Evolutionary conservation across 306 rosid species (phyloP).

Genomic region (Lupinus albus): DNA sequence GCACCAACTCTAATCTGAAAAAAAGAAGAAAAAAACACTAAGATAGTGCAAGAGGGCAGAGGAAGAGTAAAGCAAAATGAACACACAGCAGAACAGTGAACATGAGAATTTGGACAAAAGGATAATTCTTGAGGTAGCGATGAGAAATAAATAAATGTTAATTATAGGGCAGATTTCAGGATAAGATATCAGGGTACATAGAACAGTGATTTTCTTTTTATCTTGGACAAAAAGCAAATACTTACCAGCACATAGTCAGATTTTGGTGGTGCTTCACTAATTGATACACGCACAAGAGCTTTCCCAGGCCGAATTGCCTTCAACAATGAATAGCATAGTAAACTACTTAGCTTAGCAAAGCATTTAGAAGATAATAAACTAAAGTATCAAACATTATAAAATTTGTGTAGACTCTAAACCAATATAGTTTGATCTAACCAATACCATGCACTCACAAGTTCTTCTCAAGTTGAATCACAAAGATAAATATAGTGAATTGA

Average conservation of each 20-base stretch:
- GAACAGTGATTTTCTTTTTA: conserved; percentile 11
- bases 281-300: conserved; percentile 78
- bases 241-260: conserved; percentile 84
- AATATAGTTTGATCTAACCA: conserved; percentile 10
- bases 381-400: conserved; percentile 24
- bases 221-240: conserved; percentile 32
- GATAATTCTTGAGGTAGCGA: conserved; percentile 19
- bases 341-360: conserved; percentile 36
- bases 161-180: conserved; percentile 17
- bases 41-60: conserved; percentile 19
- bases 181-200: conserved; percentile 22
- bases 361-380: conserved; percentile 8
- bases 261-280: conserved; percentile 60
- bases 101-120: conserved; percentile 7
- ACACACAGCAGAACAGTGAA: conserved; percentile 25
- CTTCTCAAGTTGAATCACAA: conserved; percentile 4
- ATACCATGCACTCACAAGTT: conserved; percentile 30
- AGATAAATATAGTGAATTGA: conserved; percentile 15
- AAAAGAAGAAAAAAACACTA: conserved; percentile 31
- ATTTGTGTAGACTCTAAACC: conserved; percentile 13
- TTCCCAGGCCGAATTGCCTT: conserved; percentile 83
- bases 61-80: conserved; percentile 9
- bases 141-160: conserved; percentile 28
- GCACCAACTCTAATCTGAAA: conserved; percentile 89
- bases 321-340: conserved; percentile 41